Percentiles rank a stretch among this genome's conserved stretches.
Conservation (phyloP, 1,284 basidiomycete genomes). For the Rhizoctonia solani region DNA sequence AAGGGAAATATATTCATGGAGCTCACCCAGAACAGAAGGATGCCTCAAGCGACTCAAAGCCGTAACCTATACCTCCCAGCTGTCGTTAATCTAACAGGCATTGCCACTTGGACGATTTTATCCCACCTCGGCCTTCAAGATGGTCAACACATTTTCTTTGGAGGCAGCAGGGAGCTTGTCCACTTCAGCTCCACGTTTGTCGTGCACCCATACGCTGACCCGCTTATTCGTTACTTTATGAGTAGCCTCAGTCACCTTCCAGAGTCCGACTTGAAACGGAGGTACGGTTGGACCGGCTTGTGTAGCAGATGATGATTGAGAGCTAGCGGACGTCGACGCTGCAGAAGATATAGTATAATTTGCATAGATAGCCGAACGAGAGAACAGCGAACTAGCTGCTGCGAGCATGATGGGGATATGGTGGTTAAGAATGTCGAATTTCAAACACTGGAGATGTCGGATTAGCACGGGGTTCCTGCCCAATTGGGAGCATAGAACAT, state of each 20-base stretch:
- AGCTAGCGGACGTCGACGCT: constrained; percentile 38
- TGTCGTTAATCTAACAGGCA: constrained; percentile 3
- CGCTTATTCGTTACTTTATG: constrained; percentile 88
- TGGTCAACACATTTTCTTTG: constrained; percentile 75
- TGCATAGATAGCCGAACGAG: constrained; percentile 82
- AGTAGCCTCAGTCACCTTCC: constrained; percentile 80
- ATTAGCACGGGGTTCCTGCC: too few species aligned
- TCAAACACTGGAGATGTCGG: not conserved
- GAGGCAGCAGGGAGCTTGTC: constrained; percentile 64
- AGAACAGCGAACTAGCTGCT: constrained; percentile 88
- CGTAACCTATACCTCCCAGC: constrained; percentile 62
- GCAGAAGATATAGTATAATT: constrained; percentile 66
- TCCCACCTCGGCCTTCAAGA: constrained; percentile 85
- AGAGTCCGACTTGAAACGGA: constrained; percentile 76
- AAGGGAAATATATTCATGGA: not conserved
- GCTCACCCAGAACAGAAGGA: constrained; percentile 85
- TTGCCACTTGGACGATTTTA: not conserved
- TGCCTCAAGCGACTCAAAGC: constrained; percentile 86
- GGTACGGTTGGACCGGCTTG: constrained; percentile 51
- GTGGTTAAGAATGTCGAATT: not conserved
- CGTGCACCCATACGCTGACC: constrained; percentile 87
- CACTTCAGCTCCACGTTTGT: constrained; percentile 77
- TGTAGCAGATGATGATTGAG: constrained; percentile 48
- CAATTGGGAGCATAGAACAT: too few species aligned
- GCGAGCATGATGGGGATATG: constrained; percentile 69